Percentiles rank a stretch among this genome's conserved stretches.
Evolutionary conservation across 805 yeast species (phyloP).

Genomic region (Barnettozyma sp.): DNA sequence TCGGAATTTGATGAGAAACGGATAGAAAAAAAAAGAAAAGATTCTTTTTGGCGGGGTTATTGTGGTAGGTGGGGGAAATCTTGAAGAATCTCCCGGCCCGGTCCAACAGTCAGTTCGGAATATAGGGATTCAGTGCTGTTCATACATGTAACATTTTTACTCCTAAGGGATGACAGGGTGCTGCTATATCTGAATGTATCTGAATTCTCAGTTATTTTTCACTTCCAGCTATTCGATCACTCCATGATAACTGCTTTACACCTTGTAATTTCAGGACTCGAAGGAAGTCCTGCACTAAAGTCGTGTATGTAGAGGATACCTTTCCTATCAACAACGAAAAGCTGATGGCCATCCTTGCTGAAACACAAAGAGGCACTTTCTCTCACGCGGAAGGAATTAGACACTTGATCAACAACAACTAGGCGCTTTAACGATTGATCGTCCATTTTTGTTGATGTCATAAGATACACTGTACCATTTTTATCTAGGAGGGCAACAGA

Average conservation of each 20-base stretch:
- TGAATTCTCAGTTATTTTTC: too few relatives aligned
- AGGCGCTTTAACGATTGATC: conserved; percentile 41
- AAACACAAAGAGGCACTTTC: conserved; percentile 78
- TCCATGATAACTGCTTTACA: conserved; percentile 7
- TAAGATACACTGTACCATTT: conserved; percentile 66
- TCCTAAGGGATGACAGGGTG: too few relatives aligned
- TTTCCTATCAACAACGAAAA: conserved; percentile 72
- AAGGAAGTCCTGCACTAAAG: conserved; percentile 78
- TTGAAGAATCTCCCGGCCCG: too few relatives aligned
- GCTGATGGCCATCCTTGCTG: conserved; percentile 73
- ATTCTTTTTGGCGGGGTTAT: too few relatives aligned
- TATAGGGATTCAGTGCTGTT: too few relatives aligned
- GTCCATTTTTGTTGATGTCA: conserved; percentile 54
- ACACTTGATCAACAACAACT: conserved; percentile 62
- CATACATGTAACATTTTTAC: too few relatives aligned
- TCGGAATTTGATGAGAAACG: too few relatives aligned
- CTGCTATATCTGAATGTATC: too few relatives aligned
- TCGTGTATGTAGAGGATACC: conserved; percentile 77
- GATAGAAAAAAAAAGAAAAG: too few relatives aligned
- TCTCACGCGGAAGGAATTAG: conserved; percentile 61
- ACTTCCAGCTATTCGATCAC: neutral
- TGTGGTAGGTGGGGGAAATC: too few relatives aligned
- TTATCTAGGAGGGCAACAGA: conserved; percentile 76
- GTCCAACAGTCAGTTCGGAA: too few relatives aligned
- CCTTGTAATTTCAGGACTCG: conserved; percentile 10